phyloP scores from a whole-genome alignment of 345 rosid genomes.

The Ceriops zippeliana region DNA sequence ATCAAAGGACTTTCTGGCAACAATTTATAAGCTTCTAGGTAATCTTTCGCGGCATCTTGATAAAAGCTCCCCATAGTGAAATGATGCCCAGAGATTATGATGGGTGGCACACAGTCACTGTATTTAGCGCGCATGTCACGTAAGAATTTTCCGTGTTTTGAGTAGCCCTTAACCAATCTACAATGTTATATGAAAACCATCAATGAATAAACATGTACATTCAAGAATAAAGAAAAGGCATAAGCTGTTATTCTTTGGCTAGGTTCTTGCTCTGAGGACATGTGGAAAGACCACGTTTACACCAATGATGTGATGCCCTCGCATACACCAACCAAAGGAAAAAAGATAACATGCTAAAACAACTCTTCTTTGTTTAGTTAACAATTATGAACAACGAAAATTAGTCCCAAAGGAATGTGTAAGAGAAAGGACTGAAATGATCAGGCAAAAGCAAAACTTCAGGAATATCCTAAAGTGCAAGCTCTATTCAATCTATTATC shows the following conservation, averaged over 20 bases:
- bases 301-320: no score
- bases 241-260: background rate
- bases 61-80: slow-evolving; percentile 60
- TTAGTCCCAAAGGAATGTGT: no score
- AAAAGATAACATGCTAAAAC: no score
- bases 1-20: slow-evolving; percentile 72
- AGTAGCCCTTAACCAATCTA: slow-evolving; percentile 56
- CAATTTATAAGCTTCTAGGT: slow-evolving; percentile 77
- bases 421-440: no score
- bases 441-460: no score
- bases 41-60: slow-evolving; percentile 93
- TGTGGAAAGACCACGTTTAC: background rate
- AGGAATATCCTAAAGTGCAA: no score
- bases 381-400: no score
- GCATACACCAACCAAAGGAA: no score
- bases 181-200: slow-evolving; percentile 8
- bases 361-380: no score
- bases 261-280: background rate
- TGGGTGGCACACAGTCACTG: slow-evolving; percentile 61
- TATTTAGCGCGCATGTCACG: slow-evolving; percentile 56
- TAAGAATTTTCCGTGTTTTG: slow-evolving; percentile 62
- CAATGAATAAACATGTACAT: background rate
- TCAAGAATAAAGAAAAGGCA: background rate
- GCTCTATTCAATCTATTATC: no score
- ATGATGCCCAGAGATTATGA: slow-evolving; percentile 82